These are phyloP conservation scores for Psilocybe tampanensis DNA, from an alignment of 768 basidiomycete species.

Conservation along the genomic window DNA sequence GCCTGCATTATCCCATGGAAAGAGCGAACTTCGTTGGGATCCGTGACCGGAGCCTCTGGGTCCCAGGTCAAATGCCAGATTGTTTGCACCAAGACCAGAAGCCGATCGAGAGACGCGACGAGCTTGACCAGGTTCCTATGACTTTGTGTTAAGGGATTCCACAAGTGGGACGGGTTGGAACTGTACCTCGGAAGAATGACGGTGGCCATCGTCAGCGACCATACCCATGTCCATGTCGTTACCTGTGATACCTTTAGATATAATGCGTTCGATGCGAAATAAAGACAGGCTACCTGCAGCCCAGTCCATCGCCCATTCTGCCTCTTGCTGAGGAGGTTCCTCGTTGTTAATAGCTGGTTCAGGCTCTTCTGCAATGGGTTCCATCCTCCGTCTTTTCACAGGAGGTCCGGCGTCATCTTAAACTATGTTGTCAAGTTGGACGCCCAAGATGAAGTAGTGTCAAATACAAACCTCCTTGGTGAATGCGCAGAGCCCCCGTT, in stretches of 20 bases:
- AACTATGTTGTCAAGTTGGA: neutral
- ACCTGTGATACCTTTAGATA: slow-evolving; percentile 2
- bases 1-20: slow-evolving; percentile 86
- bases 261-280: neutral
- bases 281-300: slow-evolving; percentile 4
- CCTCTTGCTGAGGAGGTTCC: slow-evolving; percentile 4
- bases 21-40: slow-evolving; percentile 71
- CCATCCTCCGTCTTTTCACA: slow-evolving; percentile 50
- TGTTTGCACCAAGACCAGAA: slow-evolving; percentile 46
- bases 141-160: neutral
- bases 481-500: slow-evolving; percentile 44
- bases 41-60: slow-evolving; percentile 39
- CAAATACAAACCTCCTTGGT: slow-evolving; percentile 20
- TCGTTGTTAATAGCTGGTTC: slow-evolving; percentile 12
- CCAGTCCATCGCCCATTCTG: slow-evolving; percentile 21
- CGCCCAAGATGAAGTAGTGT: neutral
- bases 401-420: slow-evolving; percentile 36
- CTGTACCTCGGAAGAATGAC: slow-evolving; percentile 61
- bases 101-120: slow-evolving; percentile 66
- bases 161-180: neutral
- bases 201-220: slow-evolving; percentile 15
- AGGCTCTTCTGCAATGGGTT: slow-evolving; percentile 14
- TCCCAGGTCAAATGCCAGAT: slow-evolving; percentile 49
- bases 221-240: slow-evolving; percentile 18
- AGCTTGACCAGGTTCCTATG: slow-evolving; percentile 86